Evolutionary conservation across 2,329 filamentous ascomycete species (phyloP).

Genomic region (Cordyceps pruinosa): DNA sequence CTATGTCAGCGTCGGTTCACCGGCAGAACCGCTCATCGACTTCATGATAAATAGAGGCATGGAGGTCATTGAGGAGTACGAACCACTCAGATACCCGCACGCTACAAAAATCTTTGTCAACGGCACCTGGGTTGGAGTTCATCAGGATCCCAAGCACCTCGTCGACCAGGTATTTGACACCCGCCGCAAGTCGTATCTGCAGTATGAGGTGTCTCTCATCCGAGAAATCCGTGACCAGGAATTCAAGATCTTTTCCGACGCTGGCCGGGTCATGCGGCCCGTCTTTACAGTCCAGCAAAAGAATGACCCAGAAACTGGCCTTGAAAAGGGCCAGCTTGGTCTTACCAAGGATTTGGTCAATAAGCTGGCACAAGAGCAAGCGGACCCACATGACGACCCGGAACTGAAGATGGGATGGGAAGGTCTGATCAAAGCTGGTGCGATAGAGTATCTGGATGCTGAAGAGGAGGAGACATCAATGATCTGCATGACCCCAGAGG

Average conservation of each 20-base stretch:
- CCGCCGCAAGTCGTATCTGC: constrained; percentile 74
- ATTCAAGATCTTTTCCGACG: constrained; percentile 98
- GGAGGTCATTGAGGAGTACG: constrained; percentile 94
- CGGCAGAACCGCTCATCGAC: constrained; percentile 81
- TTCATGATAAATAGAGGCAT: constrained; percentile 96
- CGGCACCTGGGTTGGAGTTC: constrained; percentile 94
- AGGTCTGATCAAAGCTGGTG: constrained; percentile 73
- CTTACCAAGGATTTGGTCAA: constrained; percentile 79
- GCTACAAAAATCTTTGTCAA: constrained; percentile 98
- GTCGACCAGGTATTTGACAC: constrained; percentile 72
- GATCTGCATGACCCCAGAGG: constrained; percentile 98
- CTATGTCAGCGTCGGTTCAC: constrained; percentile 92
- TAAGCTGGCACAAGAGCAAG: constrained; percentile 65
- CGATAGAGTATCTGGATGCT: constrained; percentile 92
- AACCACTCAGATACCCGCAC: constrained; percentile 75
- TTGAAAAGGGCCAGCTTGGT: constrained; percentile 62
- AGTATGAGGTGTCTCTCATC: constrained; percentile 88
- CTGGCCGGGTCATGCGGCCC: constrained; percentile 87
- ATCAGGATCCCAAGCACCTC: constrained; percentile 79
- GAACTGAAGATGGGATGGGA: constrained; percentile 75
- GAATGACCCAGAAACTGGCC: constrained; percentile 57
- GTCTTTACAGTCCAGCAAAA: constrained; percentile 92
- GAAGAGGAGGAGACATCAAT: constrained; percentile 98
- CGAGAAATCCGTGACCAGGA: constrained; percentile 95
- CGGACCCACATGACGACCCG: constrained; percentile 54